Conservation (phyloP, 2,329 filamentous ascomycete species). For the Salinomyces thailandicus region DNA sequence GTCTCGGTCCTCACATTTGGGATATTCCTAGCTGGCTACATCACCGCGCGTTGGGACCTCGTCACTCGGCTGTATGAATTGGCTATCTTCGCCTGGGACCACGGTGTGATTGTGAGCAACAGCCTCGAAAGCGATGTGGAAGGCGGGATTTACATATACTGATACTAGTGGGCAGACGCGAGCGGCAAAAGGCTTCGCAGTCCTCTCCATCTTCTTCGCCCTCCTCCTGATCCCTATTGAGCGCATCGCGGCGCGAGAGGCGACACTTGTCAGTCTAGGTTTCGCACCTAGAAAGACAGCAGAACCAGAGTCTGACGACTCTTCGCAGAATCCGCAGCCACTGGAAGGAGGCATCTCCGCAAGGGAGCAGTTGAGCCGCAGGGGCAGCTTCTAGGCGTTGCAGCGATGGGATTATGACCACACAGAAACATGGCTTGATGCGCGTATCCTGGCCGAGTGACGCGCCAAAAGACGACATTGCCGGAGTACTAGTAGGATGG, state of each 20-base stretch:
- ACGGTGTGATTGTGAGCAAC: constrained; percentile 74
- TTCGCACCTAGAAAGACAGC: background rate
- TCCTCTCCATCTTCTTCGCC: constrained; percentile 77
- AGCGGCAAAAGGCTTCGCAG: constrained; percentile 71
- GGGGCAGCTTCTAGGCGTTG: constrained; percentile 73
- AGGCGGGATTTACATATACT: background rate
- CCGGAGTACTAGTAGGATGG: constrained; percentile 90
- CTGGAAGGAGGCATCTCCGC: constrained; percentile 76
- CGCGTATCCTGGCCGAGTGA: constrained; percentile 96
- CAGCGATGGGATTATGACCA: constrained; percentile 51
- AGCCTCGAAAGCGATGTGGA: background rate
- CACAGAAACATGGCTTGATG: constrained; percentile 67
- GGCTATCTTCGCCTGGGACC: constrained; percentile 93
- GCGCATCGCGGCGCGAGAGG: constrained; percentile 70
- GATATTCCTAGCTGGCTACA: constrained; percentile 99
- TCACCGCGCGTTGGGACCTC: constrained; percentile 97
- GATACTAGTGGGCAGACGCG: constrained; percentile 51
- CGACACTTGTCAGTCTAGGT: constrained; percentile 55
- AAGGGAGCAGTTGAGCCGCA: constrained; percentile 83
- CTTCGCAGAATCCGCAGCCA: constrained; percentile 69
- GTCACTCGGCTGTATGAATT: constrained; percentile 95
- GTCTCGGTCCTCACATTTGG: constrained; percentile 91
- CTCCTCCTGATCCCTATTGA: constrained; percentile 74
- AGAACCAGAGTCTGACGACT: constrained; percentile 15
- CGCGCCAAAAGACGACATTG: constrained; percentile 56